A percentile compares a stretch with the other conserved stretches of the same genome.
phyloP scores from a whole-genome alignment of 1,284 basidiomycete species.

The Irpex rosettiformis region DNA sequence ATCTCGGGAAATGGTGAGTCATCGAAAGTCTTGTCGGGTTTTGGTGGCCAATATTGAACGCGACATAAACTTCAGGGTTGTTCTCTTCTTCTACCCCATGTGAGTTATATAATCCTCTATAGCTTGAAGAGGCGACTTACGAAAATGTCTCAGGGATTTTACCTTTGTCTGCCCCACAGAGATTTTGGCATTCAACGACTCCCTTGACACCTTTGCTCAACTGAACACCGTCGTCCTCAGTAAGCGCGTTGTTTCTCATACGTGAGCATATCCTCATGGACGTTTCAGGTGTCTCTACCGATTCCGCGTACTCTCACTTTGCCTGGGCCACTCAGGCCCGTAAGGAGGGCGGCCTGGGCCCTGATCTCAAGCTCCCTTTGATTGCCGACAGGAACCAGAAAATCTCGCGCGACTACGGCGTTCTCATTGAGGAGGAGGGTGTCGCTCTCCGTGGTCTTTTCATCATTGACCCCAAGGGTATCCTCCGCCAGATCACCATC shows the following conservation, averaged over 20 bases:
- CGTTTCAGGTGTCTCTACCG: conserved; percentile 68
- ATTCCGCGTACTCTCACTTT: conserved; percentile 86
- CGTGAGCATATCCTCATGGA: background rate
- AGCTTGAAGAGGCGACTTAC: conserved; percentile 9
- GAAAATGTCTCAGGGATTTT: conserved; percentile 50
- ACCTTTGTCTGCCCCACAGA: conserved; percentile 92
- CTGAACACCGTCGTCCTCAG: conserved; percentile 77
- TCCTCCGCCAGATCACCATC: conserved; percentile 77
- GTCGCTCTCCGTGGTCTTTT: conserved; percentile 85
- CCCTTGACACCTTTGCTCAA: conserved; percentile 68
- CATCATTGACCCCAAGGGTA: conserved; percentile 87
- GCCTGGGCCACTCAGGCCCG: conserved; percentile 82
- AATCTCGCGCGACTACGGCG: conserved; percentile 77
- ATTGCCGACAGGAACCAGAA: conserved; percentile 69
- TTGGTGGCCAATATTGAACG: conserved; percentile 15
- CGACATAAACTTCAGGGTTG: conserved; percentile 46
- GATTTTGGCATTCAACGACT: conserved; percentile 90
- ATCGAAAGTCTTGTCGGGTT: background rate
- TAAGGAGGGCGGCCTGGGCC: conserved; percentile 84
- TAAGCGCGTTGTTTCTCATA: conserved; percentile 28
- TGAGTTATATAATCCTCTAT: conserved; percentile 35
- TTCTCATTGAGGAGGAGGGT: conserved; percentile 83
- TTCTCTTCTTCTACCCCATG: conserved; percentile 83
- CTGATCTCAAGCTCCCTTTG: conserved; percentile 78
- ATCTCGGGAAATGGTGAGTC: conserved; percentile 75